Base-by-base conservation (phyloP, 2,329 filamentous ascomycete genomes). In the Colletotrichum coccodes region DNA sequence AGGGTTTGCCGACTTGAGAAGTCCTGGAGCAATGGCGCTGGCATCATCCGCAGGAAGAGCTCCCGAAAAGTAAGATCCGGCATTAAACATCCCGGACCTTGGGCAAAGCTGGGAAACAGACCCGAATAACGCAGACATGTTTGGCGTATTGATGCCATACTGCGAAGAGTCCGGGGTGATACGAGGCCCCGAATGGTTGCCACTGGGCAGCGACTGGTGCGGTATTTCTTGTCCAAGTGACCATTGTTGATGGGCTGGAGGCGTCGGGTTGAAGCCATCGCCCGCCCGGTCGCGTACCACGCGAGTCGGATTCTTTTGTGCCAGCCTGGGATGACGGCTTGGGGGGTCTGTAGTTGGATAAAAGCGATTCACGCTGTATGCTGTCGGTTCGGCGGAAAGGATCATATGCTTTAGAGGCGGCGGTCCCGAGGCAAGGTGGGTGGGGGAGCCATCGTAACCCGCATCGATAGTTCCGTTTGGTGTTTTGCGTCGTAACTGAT, bases 381-480 rank as follows among this genome's bases (percentile, higher is more conserved):
- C 38, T 14, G 47, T 57, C n/a, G 70, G 71, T n/a, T 75, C 73
- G 16, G 87, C 86, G 3, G 93, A 90, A 32, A 97, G 84, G 23
- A 96, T 85, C 77, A 97, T 89, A 77, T 97, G 94, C 80, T 98
- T 98, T 53, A 90, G 84, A 1, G 93, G 91, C 42, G 93, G 93
- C 6, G 92, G 91, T 42, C 92, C 92, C 40, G 91, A 89, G 11
- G 87, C 89, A 74, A 91, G 89, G 75, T 94, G 92, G 26, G 91
- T 86, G 1, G 91, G 90, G 6, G 93, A 93, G 36, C 93, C 94
- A 85, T 98, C 95, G 76, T 97, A 98, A 12, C 94, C 94, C 61
- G 93, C 94, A 72, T 95, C 92, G 70, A 98, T 87, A 42, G 94
- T 97, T n/a, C 95, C 96, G 76, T 91, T 95, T 5, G 95, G 96